Evolutionary conservation across 768 basidiomycete genomes (phyloP).

Genomic region (Rhodotorula diobovata): DNA sequence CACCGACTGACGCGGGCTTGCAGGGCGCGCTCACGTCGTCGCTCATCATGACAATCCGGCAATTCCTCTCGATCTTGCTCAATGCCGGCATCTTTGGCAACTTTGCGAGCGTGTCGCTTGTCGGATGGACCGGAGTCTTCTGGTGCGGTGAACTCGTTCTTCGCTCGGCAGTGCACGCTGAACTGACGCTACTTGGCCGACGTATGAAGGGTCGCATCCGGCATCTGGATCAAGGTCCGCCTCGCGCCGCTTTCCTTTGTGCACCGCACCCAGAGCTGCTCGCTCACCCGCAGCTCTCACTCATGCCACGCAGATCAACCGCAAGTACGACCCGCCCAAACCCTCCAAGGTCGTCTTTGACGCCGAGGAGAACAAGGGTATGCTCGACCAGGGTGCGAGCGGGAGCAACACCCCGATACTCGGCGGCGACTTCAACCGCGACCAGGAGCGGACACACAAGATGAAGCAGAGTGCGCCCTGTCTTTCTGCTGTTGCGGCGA

Average conservation of each 20-base stretch:
- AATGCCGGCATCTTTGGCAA: constrained; percentile 44
- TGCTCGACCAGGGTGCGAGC: constrained; percentile 7
- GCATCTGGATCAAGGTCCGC: constrained; percentile 33
- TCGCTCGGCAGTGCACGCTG: neutral
- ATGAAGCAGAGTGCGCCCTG: too few relatives aligned
- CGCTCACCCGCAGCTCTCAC: too few relatives aligned
- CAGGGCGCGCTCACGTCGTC: constrained; percentile 33
- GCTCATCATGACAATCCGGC: constrained; percentile 40
- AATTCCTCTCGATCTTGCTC: constrained; percentile 43
- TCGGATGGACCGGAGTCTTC: constrained; percentile 41
- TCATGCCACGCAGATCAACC: constrained; percentile 14
- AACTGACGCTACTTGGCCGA: too few relatives aligned
- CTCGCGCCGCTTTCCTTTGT: too few relatives aligned
- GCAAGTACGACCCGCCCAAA: constrained; percentile 25
- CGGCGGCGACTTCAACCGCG: neutral
- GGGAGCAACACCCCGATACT: neutral
- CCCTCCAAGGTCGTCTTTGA: constrained; percentile 13
- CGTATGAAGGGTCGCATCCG: constrained; percentile 27
- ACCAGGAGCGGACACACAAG: neutral
- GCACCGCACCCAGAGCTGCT: too few relatives aligned
- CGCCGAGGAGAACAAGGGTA: neutral
- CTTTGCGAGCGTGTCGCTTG: constrained; percentile 26
- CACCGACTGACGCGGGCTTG: too few relatives aligned
- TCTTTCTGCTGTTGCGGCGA: too few relatives aligned
- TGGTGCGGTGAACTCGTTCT: constrained; percentile 8